Conservation (phyloP, 371 early-diverging fungal genomes). For the Batrachochytrium dendrobatidis region DNA sequence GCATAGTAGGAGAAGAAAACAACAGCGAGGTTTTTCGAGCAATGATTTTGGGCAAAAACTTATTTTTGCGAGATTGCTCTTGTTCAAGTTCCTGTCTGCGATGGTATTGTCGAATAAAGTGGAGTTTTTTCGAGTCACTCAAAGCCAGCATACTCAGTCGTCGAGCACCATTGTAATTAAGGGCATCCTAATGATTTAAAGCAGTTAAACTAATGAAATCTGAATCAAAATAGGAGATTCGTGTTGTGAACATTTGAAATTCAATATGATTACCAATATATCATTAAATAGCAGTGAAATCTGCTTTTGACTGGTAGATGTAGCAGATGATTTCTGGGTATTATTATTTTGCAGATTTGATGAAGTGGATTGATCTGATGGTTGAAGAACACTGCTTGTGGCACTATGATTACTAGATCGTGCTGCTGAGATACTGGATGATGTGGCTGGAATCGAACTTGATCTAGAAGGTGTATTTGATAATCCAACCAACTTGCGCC, state of each 20-base stretch:
- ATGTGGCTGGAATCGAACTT: background rate
- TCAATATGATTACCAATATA: no score
- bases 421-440: no score
- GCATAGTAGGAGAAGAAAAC: constrained; percentile 1
- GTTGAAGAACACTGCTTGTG: no score
- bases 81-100: background rate
- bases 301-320: background rate
- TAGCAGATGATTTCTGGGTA: no score
- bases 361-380: no score
- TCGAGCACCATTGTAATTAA: constrained; percentile 12
- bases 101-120: constrained; percentile 15
- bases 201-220: no score
- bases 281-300: background rate
- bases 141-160: constrained; percentile 15
- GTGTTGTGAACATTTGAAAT: no score
- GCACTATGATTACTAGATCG: no score
- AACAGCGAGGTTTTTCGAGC: background rate
- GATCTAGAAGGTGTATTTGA: background rate
- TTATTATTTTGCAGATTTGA: no score
- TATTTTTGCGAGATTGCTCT: background rate
- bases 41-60: background rate
- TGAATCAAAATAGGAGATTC: no score
- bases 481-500: background rate
- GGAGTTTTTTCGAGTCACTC: constrained; percentile 3
- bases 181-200: constrained; percentile 9